Evolutionary conservation across 768 basidiomycete species (phyloP), one percentile per base, ranked within the genome.

Genomic region (Psilocybe subaeruginosa): DNA sequence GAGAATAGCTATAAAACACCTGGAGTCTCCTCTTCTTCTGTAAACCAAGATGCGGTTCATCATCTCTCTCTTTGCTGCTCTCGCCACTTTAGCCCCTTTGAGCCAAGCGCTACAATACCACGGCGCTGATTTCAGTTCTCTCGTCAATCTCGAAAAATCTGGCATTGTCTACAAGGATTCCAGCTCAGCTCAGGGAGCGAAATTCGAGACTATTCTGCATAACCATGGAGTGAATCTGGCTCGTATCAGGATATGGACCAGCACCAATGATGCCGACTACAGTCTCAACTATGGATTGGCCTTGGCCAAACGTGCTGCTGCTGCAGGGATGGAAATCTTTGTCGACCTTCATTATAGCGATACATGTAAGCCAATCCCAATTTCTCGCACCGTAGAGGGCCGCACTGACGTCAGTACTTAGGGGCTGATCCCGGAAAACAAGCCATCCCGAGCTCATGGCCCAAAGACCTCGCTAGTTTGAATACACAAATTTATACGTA

Each of bases 351-450:
- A 89, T 64, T 87, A 81, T 68, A 86, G 85, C 67, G 86, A 88
- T 66, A 86, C 82, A n/a, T 85, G 85, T 85, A 61, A 30, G 79
- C 74, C 3, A 33, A 48, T 49, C 23, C 23, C 23, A 23, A 23
- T 23, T 23, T 23, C 23, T 23, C 23, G 23, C 23, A 23, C 23
- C 2, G 23, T 23, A 23, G 23, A 23, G 23, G 23, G 23, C 23
- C 23, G 23, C 23, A 23, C 23, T 23, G 23, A 23, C 23, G 23
- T 23, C 23, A 23, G 23, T 23, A 1, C 54, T 3, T 51, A 86
- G 85, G 87, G 87, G 87, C 87, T 1, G 86, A 88, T 70, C 86
- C 87, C 0, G 85, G 84, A 14, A 76, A 87, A 37, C 87, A 89
- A 66, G 74, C 78, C 4, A 87, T 86, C 58, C 87, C 86, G 0